Evolutionary conservation across 148 eudicot genomes (phyloP), one percentile per base, ranked within the genome.

Genomic region (Rheum nobile): DNA sequence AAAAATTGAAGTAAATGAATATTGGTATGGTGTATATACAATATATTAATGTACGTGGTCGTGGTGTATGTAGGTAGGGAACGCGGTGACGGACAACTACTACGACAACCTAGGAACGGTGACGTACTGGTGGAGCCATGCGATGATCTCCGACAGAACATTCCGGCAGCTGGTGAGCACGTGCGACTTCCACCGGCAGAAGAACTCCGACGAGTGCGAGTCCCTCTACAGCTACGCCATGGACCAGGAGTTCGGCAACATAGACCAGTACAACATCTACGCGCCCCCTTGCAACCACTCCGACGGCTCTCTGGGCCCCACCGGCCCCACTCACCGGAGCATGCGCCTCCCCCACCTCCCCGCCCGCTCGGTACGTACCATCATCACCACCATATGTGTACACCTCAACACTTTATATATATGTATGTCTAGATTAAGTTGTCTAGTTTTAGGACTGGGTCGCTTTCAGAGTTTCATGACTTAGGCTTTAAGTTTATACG

Each of bases 101-200:
- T 91, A 91, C n/a, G 98, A 95, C 85, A 95, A 94, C 77, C 73
- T 91, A 7, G 98, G 98, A 54, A 91, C 97, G 0, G 98, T 95
- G 77, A 88, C 87, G 28, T 95, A 89, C 57, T 95, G 96, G 97
- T 95, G 98, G 98, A 95, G 96, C 82, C 97, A 95, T 55, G 97
- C 98, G 0, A 91, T 95, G 97, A 95, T 95, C 71, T 95, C 98
- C 0, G 98, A 95, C 55, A 83, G 71, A 75, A 91, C 97, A 0
- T 90, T 81, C 74, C 79, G 77, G 50, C 91, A 87, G 42, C 85
- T 95, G 9, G 81, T 87, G n/a, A 85, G 85, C 82, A 88, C 88
- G 0, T 95, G 98, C 44, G 89, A 95, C 79, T 95, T 95, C 79
- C 84, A 82, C 72, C 78, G 79, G 12, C 88, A 85, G 77, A 91